Evolutionary conservation across 352 stramenopile genomes (phyloP).

Genomic region (Pythium dissotocum): DNA sequence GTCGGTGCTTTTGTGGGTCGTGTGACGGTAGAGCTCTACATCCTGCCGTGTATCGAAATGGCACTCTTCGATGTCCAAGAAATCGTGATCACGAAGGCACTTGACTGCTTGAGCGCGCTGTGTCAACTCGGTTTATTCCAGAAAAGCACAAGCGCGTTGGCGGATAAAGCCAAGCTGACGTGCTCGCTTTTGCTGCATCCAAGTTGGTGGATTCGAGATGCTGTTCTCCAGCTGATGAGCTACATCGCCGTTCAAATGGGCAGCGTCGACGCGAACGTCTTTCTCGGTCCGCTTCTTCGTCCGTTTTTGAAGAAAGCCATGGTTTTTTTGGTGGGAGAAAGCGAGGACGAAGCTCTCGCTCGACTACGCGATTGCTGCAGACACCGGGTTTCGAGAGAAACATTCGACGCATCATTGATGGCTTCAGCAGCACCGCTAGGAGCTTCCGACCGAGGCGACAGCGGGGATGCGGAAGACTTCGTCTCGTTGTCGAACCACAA

Average conservation of each 20-base stretch:
- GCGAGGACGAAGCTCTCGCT: slow-evolving; percentile 48
- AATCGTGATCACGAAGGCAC: slow-evolving; percentile 92
- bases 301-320: slow-evolving; percentile 89
- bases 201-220: slow-evolving; percentile 88
- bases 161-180: slow-evolving; percentile 85
- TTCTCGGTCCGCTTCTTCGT: slow-evolving; percentile 86
- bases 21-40: slow-evolving; percentile 94
- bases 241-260: slow-evolving; percentile 86
- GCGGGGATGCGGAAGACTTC: slow-evolving; percentile 25
- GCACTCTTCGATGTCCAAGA: slow-evolving; percentile 96
- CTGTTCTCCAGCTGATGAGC: slow-evolving; percentile 84
- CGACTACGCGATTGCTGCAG: slow-evolving; percentile 66
- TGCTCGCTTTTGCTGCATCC: slow-evolving; percentile 85
- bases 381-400: slow-evolving; percentile 76
- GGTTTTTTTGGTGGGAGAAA: slow-evolving; percentile 71
- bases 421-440: slow-evolving; percentile 37
- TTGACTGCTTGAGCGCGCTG: slow-evolving; percentile 91
- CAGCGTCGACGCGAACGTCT: slow-evolving; percentile 91
- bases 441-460: slow-evolving; percentile 32
- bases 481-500: slow-evolving; percentile 10
- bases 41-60: slow-evolving; percentile 97
- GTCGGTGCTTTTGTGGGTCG: slow-evolving; percentile 95
- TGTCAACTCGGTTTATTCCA: slow-evolving; percentile 93
- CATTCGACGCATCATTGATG: slow-evolving; percentile 80
- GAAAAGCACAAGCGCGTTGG: slow-evolving; percentile 72